These are phyloP conservation scores for Pichia sorboxylosa DNA, from an alignment of 1,139 yeast species.

Conservation along the genomic window DNA sequence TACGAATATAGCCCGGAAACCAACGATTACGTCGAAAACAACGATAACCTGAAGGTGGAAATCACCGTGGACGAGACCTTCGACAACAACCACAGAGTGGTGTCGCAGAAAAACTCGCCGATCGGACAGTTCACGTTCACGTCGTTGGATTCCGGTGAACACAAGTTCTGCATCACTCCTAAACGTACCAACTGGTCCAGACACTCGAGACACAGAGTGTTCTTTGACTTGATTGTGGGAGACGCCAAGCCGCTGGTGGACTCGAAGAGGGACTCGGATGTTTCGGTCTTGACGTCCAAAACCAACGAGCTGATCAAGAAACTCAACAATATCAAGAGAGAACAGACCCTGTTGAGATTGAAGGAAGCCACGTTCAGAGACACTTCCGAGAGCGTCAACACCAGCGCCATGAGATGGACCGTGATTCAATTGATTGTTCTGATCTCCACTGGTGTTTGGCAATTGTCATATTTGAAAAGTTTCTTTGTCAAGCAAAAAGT, in stretches of 20 bases:
- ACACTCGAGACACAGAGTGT: constrained; percentile 29
- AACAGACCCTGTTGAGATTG: constrained; percentile 39
- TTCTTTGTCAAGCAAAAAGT: constrained; percentile 30
- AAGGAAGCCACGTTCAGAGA: constrained; percentile 46
- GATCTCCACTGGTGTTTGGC: constrained; percentile 30
- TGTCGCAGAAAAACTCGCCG: constrained; percentile 39
- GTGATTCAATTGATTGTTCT: constrained; percentile 37
- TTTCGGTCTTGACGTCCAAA: constrained; percentile 30
- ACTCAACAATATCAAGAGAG: constrained; percentile 37
- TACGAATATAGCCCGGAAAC: constrained; percentile 23
- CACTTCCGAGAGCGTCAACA: constrained; percentile 41
- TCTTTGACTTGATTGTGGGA: constrained; percentile 38
- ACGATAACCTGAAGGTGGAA: constrained; percentile 26
- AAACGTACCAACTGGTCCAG: constrained; percentile 33
- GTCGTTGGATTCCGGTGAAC: constrained; percentile 52
- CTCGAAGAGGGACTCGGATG: constrained; percentile 33
- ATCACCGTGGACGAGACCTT: constrained; percentile 46
- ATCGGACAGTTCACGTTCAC: constrained; percentile 51
- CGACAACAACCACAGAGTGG: constrained; percentile 45
- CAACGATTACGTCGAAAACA: constrained; percentile 25
- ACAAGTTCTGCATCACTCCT: constrained; percentile 49
- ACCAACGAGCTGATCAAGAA: constrained; percentile 36
- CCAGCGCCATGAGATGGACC: constrained; percentile 44
- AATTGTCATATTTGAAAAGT: constrained; percentile 26
- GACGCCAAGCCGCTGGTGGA: constrained; percentile 36